These are phyloP conservation scores for Diaporthe helianthi DNA, from an alignment of 2,329 filamentous ascomycete genomes.

Conservation along the genomic window DNA sequence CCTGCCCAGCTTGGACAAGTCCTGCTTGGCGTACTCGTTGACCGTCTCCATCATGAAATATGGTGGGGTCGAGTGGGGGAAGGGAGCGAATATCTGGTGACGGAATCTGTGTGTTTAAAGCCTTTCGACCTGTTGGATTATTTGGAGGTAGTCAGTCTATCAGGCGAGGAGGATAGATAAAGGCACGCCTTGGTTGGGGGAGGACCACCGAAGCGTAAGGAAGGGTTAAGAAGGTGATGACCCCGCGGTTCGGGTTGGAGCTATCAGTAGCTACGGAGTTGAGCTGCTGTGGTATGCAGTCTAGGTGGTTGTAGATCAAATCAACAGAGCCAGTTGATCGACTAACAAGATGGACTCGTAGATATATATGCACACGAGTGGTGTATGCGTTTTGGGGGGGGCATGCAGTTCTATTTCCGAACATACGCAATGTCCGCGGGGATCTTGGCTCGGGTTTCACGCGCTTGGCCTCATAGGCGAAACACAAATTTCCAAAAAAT, in stretches of 20 bases:
- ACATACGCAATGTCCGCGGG: neutral
- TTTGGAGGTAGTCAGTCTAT: too few species aligned
- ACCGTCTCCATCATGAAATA: slow-evolving; percentile 44
- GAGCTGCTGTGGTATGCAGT: slow-evolving; percentile 10
- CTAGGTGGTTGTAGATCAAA: neutral
- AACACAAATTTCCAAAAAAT: slow-evolving; percentile 1
- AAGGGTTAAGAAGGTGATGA: slow-evolving; percentile 10
- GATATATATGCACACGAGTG: neutral
- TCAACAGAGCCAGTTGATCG: neutral
- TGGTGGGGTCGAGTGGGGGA: neutral
- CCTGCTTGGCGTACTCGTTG: slow-evolving; percentile 43
- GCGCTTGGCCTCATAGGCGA: slow-evolving; percentile 6
- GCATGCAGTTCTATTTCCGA: neutral
- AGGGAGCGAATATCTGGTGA: neutral
- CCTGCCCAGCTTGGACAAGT: slow-evolving; percentile 46
- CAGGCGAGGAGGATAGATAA: neutral
- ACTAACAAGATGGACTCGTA: neutral
- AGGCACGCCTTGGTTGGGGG: slow-evolving; percentile 10
- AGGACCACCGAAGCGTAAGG: neutral
- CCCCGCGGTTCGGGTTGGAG: slow-evolving; percentile 8
- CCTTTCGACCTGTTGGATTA: neutral
- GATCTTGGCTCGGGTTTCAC: slow-evolving; percentile 32
- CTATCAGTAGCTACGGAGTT: too few species aligned
- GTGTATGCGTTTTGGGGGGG: neutral
- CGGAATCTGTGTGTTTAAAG: too few species aligned